These are phyloP conservation scores for Phytophthora lateralis DNA, from an alignment of 352 stramenopile species.

Conservation along the genomic window DNA sequence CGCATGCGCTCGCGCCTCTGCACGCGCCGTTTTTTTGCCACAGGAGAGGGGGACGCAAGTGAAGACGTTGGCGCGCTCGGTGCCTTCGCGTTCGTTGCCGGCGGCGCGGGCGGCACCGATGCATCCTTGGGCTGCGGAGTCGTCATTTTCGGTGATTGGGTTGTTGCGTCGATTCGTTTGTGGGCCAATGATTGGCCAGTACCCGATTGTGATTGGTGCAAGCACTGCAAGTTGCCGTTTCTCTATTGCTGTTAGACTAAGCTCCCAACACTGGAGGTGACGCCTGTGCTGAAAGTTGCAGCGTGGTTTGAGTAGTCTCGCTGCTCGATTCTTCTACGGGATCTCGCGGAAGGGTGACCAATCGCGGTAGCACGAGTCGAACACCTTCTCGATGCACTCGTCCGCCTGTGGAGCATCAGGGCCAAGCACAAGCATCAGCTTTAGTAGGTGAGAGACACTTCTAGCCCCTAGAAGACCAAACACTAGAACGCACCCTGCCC, in stretches of 20 bases:
- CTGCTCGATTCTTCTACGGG: slow-evolving; percentile 38
- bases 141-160: slow-evolving; percentile 15
- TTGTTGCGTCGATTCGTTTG: slow-evolving; percentile 16
- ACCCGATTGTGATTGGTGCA: slow-evolving; percentile 9
- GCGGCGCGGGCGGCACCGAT: slow-evolving; percentile 3
- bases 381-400: slow-evolving; percentile 86
- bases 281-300: slow-evolving; percentile 5
- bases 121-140: slow-evolving; percentile 11
- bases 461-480: not conserved
- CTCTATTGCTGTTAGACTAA: slow-evolving; percentile 16
- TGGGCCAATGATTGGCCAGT: slow-evolving; percentile 26
- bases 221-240: slow-evolving; percentile 7
- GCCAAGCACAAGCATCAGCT: not conserved
- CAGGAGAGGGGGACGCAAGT: slow-evolving; percentile 17
- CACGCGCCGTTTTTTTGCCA: slow-evolving; percentile 64
- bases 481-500: slow-evolving; percentile 51
- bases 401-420: slow-evolving; percentile 55
- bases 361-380: slow-evolving; percentile 87
- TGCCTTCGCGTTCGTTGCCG: slow-evolving; percentile 2
- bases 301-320: slow-evolving; percentile 1
- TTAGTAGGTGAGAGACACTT: not conserved
- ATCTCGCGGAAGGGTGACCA: slow-evolving; percentile 85
- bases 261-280: slow-evolving; percentile 3
- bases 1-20: slow-evolving; percentile 69
- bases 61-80: slow-evolving; percentile 4